Base-by-base conservation (phyloP, 148 eudicot species). In the Dianthus caryophyllus region DNA sequence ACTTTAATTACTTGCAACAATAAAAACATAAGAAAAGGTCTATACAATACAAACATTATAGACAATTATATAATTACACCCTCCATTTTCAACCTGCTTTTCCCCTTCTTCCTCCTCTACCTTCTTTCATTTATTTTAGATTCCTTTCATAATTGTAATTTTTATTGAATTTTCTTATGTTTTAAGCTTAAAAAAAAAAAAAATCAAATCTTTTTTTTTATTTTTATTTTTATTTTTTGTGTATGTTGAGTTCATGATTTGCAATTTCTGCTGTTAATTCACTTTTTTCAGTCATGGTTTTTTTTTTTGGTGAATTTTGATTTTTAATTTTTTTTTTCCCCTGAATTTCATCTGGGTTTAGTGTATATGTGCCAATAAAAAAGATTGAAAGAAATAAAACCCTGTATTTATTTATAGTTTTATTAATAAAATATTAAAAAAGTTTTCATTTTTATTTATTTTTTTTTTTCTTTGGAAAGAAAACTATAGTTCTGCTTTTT, bases 61-160 rank as follows among this genome's bases (percentile, higher is more conserved):
- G n/a, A n/a, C n/a, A n/a, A 72, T 70, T 70, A 74, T 73, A 84
- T 67, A 71, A 79, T 53, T 69, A 78, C 66, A 72, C 64, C 73
- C 72, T 76, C 82, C 78, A 76, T 74, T 80, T 83, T 85, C 85
- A 83, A 87, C 85, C 92, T 85, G 82, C 84, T 77, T 75, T 84
- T 83, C 78, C 72, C 78, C 81, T 79, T 58, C 73, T 53, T 72
- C 50, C 60, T 48, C 53, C 30, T n/a, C 47, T 57, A 43, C 44
- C 36, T 50, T 68, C 64, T 21, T 64, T 58, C 52, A 30, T 84
- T 73, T 39, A 13, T n/a, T 52, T 73, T 72, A 80, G 85, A 82
- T 77, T 88, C 77, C 83, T 79, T 50, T 58, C 36, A 52, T 20
- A 52, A 4, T 68, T 64, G 64, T 61, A 44, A 70, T 71, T 73